Base-by-base conservation (phyloP, 2,329 filamentous ascomycete species). In the Lojkania enalia region DNA sequence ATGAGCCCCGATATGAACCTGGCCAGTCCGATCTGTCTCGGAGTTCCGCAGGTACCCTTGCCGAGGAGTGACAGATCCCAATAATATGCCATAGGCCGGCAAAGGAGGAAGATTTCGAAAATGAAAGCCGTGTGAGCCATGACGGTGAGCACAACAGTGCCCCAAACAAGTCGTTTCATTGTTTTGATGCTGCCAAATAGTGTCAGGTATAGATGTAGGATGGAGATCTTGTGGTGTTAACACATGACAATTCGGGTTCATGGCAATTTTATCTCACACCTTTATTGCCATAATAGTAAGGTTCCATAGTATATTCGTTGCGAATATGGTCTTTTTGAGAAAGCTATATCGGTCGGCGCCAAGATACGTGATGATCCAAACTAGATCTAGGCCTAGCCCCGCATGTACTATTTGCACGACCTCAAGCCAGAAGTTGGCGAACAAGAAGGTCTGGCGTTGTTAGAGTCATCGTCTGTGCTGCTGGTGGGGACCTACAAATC, bases 221-320 rank as follows among this genome's bases (percentile, higher is more conserved):
- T 37, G 5, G 40, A 35, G 4, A 43, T 25, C 40, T 43, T 7
- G n/a, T 16, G 19, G 15, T 20, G 23, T 27, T n/a, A 27, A n/a
- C 23, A n/a, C n/a, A 23, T 39, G 5, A 27, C 6, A 5, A n/a
- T 27, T 4, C 5, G 15, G 20, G 4, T 19, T 9, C 13, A 21
- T 23, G 20, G 14, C 20, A 13, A 15, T 27, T 18, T 4, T 14
- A 13, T 4, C 9, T 30, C 7, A 20, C 21, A 44, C 42, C 42
- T 39, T 44, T 4, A 44, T 44, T 7, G 35, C 23, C 33, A 44
- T 44, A 13, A 21, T 39, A 32, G 23, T 31, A 12, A 44, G 7
- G 16, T 44, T 38, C 20, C 33, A 44, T 35, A 44, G 35, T 4
- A 37, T 44, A 21, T 39, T 38, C 15, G 33, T 15, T 11, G 35